phyloP scores from a whole-genome alignment of 2,329 filamentous ascomycete genomes.

The Pseudohalonectria lignicola region DNA sequence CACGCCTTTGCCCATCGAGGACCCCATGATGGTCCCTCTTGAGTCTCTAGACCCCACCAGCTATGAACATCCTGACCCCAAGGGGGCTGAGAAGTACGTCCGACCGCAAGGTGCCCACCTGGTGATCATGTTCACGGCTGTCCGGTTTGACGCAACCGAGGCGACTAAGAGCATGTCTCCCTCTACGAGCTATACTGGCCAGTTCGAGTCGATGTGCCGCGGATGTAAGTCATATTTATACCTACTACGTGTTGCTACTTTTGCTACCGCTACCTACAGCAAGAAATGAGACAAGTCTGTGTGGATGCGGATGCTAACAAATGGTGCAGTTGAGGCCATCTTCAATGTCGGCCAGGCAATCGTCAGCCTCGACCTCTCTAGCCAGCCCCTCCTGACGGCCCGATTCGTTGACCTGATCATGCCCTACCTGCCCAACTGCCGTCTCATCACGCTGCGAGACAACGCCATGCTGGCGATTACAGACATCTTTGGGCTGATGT shows the following conservation, averaged over 20 bases:
- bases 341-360: background rate
- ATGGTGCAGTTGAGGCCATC: background rate
- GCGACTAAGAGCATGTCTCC: background rate
- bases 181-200: background rate
- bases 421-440: background rate
- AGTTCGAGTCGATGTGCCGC: background rate
- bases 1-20: too few species aligned
- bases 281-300: too few species aligned
- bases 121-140: background rate
- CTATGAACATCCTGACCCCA: too few species aligned
- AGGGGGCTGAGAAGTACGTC: too few species aligned
- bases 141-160: background rate
- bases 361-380: background rate
- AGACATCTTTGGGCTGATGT: constrained; percentile 1
- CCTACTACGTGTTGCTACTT: background rate
- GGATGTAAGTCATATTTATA: background rate
- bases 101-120: too few species aligned
- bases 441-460: constrained; percentile 2
- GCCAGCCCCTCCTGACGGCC: background rate
- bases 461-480: constrained; percentile 4
- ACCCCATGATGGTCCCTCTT: too few species aligned
- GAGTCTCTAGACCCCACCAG: too few species aligned
- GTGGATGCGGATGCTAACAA: background rate
- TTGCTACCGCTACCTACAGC: too few species aligned
- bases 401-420: constrained; percentile 1